Evolutionary conservation across 257 asterid genomes (phyloP), one percentile per base, ranked within the genome.

Genomic region (Fraxinus americana): DNA sequence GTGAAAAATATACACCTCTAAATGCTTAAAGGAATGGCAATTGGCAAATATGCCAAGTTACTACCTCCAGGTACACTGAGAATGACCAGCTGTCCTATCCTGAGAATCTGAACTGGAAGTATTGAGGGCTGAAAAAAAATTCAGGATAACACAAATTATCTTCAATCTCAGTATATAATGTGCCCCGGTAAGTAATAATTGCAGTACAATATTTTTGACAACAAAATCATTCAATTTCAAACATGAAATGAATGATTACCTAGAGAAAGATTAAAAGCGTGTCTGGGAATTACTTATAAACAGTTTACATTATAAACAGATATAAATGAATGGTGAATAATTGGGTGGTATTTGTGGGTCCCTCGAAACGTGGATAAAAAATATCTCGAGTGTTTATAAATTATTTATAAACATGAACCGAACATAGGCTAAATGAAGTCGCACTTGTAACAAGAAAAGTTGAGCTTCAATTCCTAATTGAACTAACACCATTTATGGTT

Each of bases 1-100:
- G 45, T 39, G 9, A 39, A 39, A 39, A 39, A 39, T 39, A 39
- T 39, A 39, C 38, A 79, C 70, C 61, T 68, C n/a, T 61, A 11
- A 39, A 45, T 16, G 59, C 70, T 65, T 74, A 43, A 74, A 74
- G 57, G 52, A 80, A 36, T 43, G 52, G 52, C 5, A 2, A 13
- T 11, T 74, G 70, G 38, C 36, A n/a, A 52, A 61, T 41, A 75
- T 57, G 69, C 45, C 68, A 52, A 74, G 71, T 63, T 43, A 75
- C 48, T 88, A 92, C 98, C 99, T 89, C 99, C 99, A 82, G 97
- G 98, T 54, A 92, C 97, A 73, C 89, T 87, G 78, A 94, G 97
- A 86, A 92, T 88, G 75, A 87, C 94, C 87, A 95, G 87, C 84
- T 95, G 97, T 74, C 99, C 99, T 78, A 95, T 91, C 89, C 94